Percentiles rank a stretch among this genome's conserved stretches.
phyloP scores from a whole-genome alignment of 805 yeast genomes.

The Scheffersomyces amazonensis region DNA sequence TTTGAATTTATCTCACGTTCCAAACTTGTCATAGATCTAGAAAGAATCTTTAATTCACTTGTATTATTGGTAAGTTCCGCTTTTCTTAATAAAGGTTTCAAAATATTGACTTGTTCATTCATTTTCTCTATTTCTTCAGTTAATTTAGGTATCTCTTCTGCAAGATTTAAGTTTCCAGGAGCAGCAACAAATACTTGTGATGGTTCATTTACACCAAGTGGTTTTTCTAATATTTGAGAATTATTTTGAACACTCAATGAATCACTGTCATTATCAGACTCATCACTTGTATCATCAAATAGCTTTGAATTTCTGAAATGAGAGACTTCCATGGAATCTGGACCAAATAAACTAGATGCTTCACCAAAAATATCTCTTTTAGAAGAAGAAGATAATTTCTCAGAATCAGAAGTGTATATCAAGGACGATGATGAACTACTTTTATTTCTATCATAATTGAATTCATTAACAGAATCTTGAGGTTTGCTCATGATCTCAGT shows the following conservation, averaged over 20 bases:
- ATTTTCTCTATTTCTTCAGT: conserved; percentile 55
- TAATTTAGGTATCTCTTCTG: conserved; percentile 64
- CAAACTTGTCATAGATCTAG: conserved; percentile 64
- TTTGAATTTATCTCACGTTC: conserved; percentile 70
- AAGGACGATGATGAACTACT: background rate
- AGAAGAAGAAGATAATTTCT: background rate
- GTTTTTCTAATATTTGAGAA: background rate
- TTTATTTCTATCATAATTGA: background rate
- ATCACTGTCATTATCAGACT: conserved; percentile 27
- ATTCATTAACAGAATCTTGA: background rate
- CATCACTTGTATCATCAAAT: conserved; percentile 20
- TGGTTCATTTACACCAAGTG: background rate
- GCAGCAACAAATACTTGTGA: conserved; percentile 39
- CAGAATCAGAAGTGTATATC: background rate
- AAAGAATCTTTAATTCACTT: conserved; percentile 63
- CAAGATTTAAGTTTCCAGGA: conserved; percentile 64
- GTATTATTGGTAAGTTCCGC: conserved; percentile 82
- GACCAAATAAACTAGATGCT: conserved; percentile 30
- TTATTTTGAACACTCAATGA: conserved; percentile 5
- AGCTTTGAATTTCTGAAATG: conserved; percentile 20
- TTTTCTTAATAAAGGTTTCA: conserved; percentile 68
- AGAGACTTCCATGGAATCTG: conserved; percentile 7
- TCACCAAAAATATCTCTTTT: conserved; percentile 21
- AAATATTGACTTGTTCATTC: conserved; percentile 58
- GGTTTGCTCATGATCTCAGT: conserved; percentile 49